phyloP scores from a whole-genome alignment of 106 monocot genomes.

The Phalaenopsis aphrodite region DNA sequence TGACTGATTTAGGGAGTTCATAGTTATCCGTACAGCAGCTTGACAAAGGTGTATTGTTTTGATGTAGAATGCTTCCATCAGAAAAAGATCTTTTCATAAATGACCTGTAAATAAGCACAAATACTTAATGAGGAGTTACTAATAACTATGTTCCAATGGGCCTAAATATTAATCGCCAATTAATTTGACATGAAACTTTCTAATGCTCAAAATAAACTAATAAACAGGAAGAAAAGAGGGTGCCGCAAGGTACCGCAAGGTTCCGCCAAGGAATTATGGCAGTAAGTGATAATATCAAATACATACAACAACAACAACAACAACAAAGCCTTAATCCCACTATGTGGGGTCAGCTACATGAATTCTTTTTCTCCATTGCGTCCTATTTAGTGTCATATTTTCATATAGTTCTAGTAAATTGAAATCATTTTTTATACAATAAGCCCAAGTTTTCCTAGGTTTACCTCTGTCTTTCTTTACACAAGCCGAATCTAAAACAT shows the following conservation, averaged over 20 bases:
- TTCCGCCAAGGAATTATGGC: neutral
- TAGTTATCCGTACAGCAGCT: constrained; percentile 17
- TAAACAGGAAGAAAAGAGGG: neutral
- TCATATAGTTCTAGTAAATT: no score
- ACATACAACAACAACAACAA: no score
- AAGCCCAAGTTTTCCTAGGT: no score
- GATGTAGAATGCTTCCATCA: constrained; percentile 57
- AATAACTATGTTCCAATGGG: neutral
- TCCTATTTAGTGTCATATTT: no score
- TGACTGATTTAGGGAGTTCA: constrained; percentile 15
- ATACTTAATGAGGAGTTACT: neutral
- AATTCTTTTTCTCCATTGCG: no score
- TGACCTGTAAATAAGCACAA: constrained; percentile 41
- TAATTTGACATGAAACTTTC: constrained; percentile 1
- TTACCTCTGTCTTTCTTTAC: no score
- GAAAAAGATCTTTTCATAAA: constrained; percentile 76
- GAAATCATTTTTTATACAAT: no score
- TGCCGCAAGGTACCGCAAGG: neutral
- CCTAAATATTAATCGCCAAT: neutral
- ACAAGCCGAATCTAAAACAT: no score
- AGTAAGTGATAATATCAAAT: neutral
- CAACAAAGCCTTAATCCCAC: no score
- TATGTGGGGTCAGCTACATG: no score
- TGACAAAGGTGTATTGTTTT: constrained; percentile 24
- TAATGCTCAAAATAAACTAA: neutral